A percentile compares a stretch with the other conserved stretches of the same genome.
Conservation (phyloP, 306 rosid genomes). For the Trifolium subterraneum region DNA sequence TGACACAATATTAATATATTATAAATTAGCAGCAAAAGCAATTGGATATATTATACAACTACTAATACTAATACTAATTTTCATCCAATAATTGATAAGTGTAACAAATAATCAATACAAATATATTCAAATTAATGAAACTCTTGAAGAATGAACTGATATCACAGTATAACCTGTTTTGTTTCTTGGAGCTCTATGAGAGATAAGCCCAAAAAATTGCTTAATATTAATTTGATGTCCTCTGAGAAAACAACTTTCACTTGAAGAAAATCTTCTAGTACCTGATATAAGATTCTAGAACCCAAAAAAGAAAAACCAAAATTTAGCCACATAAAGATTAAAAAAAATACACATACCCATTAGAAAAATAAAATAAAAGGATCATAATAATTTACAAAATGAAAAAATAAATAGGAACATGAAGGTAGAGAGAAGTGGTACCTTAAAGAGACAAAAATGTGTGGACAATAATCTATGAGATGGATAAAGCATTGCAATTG, state of each 20-base stretch:
- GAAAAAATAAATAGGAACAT: neutral
- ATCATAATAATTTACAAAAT: neutral
- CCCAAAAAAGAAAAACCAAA: neutral
- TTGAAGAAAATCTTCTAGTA: conserved; percentile 65
- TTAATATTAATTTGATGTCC: conserved; percentile 59
- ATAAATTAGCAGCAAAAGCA: neutral
- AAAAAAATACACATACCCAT: neutral
- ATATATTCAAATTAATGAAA: conserved; percentile 16
- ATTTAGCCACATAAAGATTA: neutral
- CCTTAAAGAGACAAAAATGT: conserved; percentile 55
- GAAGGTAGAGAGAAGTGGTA: conserved; percentile 10
- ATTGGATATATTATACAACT: conserved; percentile 1
- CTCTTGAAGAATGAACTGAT: conserved; percentile 25
- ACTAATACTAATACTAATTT: neutral
- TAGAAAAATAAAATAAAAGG: neutral
- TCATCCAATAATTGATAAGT: neutral
- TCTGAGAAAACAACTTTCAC: conserved; percentile 55
- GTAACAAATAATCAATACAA: neutral
- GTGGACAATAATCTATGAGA: conserved; percentile 48
- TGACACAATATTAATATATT: too few species aligned
- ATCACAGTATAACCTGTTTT: conserved; percentile 54
- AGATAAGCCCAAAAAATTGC: conserved; percentile 47
- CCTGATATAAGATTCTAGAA: conserved; percentile 54
- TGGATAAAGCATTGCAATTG: conserved; percentile 41
- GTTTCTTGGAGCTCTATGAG: conserved; percentile 47